Conservation (phyloP, 495 filamentous ascomycete genomes). For the Hypomontagnella monticulosa region DNA sequence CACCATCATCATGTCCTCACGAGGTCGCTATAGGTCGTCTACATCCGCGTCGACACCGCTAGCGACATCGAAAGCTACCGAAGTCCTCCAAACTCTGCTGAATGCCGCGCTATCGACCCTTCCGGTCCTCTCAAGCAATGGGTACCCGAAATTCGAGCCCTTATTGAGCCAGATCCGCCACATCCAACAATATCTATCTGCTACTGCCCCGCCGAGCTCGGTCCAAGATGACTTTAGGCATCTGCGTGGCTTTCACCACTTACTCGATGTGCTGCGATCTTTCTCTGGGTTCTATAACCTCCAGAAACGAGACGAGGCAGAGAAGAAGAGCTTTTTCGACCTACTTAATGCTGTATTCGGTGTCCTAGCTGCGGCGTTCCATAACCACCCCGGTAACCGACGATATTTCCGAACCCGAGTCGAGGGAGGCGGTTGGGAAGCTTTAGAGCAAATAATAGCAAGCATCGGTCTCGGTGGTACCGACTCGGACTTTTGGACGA, state of each 20-base stretch:
- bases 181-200: conserved; percentile 60
- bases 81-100: conserved; percentile 68
- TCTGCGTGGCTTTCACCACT: conserved; percentile 78
- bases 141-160: conserved; percentile 54
- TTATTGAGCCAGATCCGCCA: conserved; percentile 54
- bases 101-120: conserved; percentile 57
- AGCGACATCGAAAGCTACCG: conserved; percentile 64
- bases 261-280: conserved; percentile 73
- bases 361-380: conserved; percentile 78
- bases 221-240: conserved; percentile 84
- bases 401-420: conserved; percentile 82
- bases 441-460: conserved; percentile 74
- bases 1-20: conserved; percentile 54
- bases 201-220: conserved; percentile 52
- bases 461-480: conserved; percentile 67
- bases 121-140: conserved; percentile 30
- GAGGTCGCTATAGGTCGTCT: conserved; percentile 68
- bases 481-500: conserved; percentile 67
- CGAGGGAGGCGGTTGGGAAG: conserved; percentile 77
- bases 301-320: conserved; percentile 63
- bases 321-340: conserved; percentile 70
- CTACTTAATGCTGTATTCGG: conserved; percentile 75
- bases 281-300: conserved; percentile 78
- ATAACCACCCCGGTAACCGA: conserved; percentile 84
- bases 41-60: conserved; percentile 66